Conservation (phyloP, 257 asterid species). For the Ballota nigra region DNA sequence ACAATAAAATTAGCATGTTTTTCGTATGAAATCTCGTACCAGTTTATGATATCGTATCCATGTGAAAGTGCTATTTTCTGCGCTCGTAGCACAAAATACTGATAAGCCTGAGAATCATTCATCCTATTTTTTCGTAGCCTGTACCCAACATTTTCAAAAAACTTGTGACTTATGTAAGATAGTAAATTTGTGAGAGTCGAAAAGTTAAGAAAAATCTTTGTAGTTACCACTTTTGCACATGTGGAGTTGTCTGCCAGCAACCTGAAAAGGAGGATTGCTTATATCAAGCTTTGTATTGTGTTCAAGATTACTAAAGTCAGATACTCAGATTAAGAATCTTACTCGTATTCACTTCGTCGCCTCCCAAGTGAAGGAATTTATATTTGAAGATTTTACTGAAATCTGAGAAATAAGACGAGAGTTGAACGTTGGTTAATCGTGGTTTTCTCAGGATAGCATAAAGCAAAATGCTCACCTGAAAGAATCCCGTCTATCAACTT, state of each 20-base stretch:
- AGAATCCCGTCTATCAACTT: constrained; percentile 81
- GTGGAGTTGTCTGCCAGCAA: constrained; percentile 85
- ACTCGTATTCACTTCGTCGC: constrained; percentile 91
- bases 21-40: constrained; percentile 38
- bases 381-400: constrained; percentile 91
- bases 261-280: constrained; percentile 34
- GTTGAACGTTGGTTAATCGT: neutral
- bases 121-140: constrained; percentile 52
- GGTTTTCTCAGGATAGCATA: neutral
- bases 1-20: neutral
- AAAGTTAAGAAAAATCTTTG: neutral
- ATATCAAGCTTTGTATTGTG: neutral
- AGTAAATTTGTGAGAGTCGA: neutral
- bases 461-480: constrained; percentile 51
- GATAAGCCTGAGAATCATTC: constrained; percentile 55
- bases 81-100: constrained; percentile 77
- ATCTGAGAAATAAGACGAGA: constrained; percentile 46
- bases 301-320: neutral
- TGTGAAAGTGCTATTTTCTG: constrained; percentile 87
- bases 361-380: constrained; percentile 88
- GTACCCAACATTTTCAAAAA: neutral
- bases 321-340: constrained; percentile 27
- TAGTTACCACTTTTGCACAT: constrained; percentile 59
- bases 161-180: neutral
- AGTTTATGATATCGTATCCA: constrained; percentile 91